Base-by-base conservation (phyloP, 352 stramenopile species). In the Pythium plurisporium region DNA sequence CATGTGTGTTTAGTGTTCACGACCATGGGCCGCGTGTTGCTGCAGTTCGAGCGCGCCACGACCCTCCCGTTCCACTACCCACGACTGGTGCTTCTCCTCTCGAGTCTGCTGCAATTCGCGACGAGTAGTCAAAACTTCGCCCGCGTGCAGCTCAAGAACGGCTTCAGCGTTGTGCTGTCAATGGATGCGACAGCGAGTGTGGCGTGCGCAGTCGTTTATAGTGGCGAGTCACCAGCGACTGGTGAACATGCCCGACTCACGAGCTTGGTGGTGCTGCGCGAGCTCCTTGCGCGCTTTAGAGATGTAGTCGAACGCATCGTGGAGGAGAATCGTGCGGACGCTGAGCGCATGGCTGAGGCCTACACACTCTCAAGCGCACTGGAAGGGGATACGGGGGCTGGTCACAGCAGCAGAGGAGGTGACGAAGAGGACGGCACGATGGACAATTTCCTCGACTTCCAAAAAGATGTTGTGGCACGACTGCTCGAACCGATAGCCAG, bases 81-180 rank as follows among this genome's bases (percentile, higher is more conserved):
- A 15, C 73, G 74, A 40, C 72, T 88, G 25, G 63, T 59, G 3
- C 57, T 84, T 53, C 55, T 88, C 19, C 58, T 88, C 6, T 74
- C 75, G 40, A 86, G 73, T 30, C 65, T 86, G n/a, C 62, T 85
- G 20, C 72, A 88, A 47, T 88, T 85, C 45, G 67, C 70, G 0
- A 62, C 75, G 19, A 26, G 4, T 20, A 41, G 53, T 4, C 64
- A 78, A 50, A 31, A 59, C 3, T 81, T 73, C 30, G 63, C 49
- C 10, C 62, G 73, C 22, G 41, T 86, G 10, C 61, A 81, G 40
- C 49, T 84, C 17, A 48, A 55, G 17, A 72, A 66, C 25, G 73
- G 71, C n/a, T 64, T 69, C 51, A 71, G 61, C 5, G 30, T 80
- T 27, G 29, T 85, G 20, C 43, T 79, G 11, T 73, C 72, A 20